phyloP scores from a whole-genome alignment of 495 filamentous ascomycete genomes.

The Neurospora hispaniola region DNA sequence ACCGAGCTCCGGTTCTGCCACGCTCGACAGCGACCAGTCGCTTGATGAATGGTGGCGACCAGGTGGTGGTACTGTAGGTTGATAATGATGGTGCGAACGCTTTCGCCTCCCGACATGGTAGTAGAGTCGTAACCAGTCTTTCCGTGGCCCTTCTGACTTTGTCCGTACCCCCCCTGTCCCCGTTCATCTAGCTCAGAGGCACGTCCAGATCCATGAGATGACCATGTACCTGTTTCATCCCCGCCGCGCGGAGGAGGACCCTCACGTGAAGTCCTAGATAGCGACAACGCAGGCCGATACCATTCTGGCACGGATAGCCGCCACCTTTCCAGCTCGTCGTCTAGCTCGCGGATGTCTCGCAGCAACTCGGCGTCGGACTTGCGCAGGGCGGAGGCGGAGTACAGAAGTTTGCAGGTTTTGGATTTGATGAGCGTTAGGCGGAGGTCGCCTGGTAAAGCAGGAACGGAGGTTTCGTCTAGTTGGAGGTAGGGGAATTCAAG shows the following conservation, averaged over 20 bases:
- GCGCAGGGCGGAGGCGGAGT: conserved; percentile 33
- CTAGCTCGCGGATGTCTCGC: conserved; percentile 41
- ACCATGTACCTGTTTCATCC: neutral
- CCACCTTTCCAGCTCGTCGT: conserved; percentile 43
- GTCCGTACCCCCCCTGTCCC: neutral
- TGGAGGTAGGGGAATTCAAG: neutral
- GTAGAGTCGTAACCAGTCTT: neutral
- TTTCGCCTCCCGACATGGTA: neutral
- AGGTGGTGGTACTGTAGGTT: conserved; percentile 43
- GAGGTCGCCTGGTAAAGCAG: conserved; percentile 38
- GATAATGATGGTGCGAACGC: conserved; percentile 36
- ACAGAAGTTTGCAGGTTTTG: conserved; percentile 35
- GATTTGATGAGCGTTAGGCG: conserved; percentile 42
- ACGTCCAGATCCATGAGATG: neutral
- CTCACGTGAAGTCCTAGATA: conserved; percentile 17
- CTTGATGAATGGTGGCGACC: conserved; percentile 41
- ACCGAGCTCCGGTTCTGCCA: conserved; percentile 2
- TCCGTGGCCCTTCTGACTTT: neutral
- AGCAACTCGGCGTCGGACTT: conserved; percentile 45
- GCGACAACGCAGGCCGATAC: conserved; percentile 36
- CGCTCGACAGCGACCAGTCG: conserved; percentile 37
- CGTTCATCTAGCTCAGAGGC: neutral
- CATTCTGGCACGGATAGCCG: conserved; percentile 31
- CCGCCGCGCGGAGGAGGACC: no score
- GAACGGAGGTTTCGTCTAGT: conserved; percentile 19